These are phyloP conservation scores for Aureobasidium sp. DNA, from an alignment of 2,329 filamentous ascomycete genomes.

Conservation along the genomic window DNA sequence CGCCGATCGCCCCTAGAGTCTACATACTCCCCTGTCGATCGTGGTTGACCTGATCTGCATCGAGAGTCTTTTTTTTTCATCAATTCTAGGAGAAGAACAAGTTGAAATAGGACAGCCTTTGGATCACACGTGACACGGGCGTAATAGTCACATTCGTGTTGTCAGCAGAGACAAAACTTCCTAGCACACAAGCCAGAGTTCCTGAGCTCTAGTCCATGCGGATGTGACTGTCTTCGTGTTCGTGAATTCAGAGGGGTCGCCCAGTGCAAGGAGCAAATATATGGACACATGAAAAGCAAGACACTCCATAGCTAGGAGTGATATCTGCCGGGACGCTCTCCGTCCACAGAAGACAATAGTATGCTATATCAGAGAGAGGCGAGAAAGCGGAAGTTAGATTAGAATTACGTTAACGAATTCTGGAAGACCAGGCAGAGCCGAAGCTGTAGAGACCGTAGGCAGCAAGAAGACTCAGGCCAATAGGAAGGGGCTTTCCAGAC, in stretches of 20 bases:
- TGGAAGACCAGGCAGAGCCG: constrained; percentile 53
- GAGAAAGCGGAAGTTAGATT: no score
- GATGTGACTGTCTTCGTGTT: neutral
- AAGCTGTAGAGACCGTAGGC: constrained; percentile 73
- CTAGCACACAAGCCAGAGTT: no score
- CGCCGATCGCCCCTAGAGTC: neutral
- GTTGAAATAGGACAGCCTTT: neutral
- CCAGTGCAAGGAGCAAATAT: neutral
- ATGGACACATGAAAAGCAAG: neutral
- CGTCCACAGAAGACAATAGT: neutral
- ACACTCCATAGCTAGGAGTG: neutral
- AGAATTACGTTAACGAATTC: constrained; percentile 6
- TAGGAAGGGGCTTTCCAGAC: constrained; percentile 75
- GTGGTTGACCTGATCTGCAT: neutral
- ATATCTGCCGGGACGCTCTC: no score
- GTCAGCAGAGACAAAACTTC: neutral
- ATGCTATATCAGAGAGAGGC: neutral
- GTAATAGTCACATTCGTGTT: neutral
- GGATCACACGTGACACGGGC: neutral
- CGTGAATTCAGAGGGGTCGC: neutral
- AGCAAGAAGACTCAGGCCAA: constrained; percentile 70
- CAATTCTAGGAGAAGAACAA: neutral
- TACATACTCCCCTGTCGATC: neutral
- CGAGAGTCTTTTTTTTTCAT: no score
- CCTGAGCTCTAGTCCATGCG: neutral